Conservation (phyloP, 257 asterid genomes). For the Solanum pennellii region DNA sequence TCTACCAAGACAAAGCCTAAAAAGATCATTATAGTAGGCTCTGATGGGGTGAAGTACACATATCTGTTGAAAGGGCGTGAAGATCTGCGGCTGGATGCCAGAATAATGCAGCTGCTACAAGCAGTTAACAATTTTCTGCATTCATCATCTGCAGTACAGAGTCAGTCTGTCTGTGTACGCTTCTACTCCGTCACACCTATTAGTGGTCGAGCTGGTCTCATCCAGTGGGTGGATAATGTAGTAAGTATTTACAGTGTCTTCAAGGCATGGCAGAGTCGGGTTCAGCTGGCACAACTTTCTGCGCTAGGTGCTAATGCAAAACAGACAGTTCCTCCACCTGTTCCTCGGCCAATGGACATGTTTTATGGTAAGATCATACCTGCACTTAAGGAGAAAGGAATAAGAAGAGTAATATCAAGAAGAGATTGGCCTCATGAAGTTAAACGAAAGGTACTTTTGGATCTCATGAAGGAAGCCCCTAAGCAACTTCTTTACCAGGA, state of each 20-base stretch:
- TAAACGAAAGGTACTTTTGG: conserved; percentile 81
- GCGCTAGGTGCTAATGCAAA: conserved; percentile 47
- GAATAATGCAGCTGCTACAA: conserved; percentile 97
- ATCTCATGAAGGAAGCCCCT: conserved; percentile 92
- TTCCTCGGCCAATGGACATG: conserved; percentile 98
- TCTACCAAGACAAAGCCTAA: conserved; percentile 98
- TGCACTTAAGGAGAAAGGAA: conserved; percentile 98
- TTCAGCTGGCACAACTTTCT: conserved; percentile 65
- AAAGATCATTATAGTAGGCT: conserved; percentile 70
- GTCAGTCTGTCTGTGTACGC: conserved; percentile 72
- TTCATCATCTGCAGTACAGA: conserved; percentile 61
- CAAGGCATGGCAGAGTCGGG: conserved; percentile 92
- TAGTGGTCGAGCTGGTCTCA: conserved; percentile 98
- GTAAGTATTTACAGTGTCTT: conserved; percentile 83
- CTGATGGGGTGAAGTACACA: conserved; percentile 82
- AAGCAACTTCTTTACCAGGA: conserved; percentile 94
- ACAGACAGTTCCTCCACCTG: conserved; percentile 57
- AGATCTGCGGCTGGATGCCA: conserved; percentile 98
- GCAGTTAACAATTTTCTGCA: conserved; percentile 81
- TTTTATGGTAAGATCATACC: conserved; percentile 96
- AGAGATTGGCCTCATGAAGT: conserved; percentile 99
- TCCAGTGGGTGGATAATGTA: conserved; percentile 96
- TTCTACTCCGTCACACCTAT: conserved; percentile 94
- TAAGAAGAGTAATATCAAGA: conserved; percentile 90
- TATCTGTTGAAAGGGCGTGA: conserved; percentile 99